These are phyloP conservation scores for Aspergillus pseudotamarii DNA, from an alignment of 2,329 filamentous ascomycete genomes.

Conservation along the genomic window DNA sequence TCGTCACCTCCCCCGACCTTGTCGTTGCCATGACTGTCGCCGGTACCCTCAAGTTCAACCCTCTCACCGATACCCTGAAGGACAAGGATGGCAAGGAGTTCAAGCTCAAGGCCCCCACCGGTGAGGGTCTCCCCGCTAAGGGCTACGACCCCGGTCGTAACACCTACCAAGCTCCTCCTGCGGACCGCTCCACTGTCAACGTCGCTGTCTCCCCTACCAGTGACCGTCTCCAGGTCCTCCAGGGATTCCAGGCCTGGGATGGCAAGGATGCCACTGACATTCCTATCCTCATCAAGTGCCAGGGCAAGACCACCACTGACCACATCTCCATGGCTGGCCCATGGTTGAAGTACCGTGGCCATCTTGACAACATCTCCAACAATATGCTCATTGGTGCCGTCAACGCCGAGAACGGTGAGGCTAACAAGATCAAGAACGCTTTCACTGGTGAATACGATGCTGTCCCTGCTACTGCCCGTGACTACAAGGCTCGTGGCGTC, in stretches of 20 bases:
- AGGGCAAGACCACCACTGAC: conserved; percentile 96
- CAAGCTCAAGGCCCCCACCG: conserved; percentile 76
- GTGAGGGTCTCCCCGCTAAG: conserved; percentile 74
- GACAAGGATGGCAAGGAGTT: conserved; percentile 97
- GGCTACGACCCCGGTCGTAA: conserved; percentile 91
- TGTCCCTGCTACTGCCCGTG: conserved; percentile 90
- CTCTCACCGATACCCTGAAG: conserved; percentile 86
- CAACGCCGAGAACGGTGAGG: conserved; percentile 93
- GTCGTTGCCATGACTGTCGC: conserved; percentile 85
- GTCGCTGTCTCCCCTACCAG: conserved; percentile 87
- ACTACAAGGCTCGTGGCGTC: conserved; percentile 97
- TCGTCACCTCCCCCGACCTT: conserved; percentile 87
- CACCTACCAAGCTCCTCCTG: conserved; percentile 94
- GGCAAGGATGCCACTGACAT: conserved; percentile 84
- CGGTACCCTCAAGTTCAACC: conserved; percentile 90
- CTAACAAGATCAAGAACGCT: conserved; percentile 95
- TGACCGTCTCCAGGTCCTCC: conserved; percentile 90
- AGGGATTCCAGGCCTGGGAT: conserved; percentile 85
- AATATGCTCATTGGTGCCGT: conserved; percentile 99
- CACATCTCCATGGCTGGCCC: conserved; percentile 97
- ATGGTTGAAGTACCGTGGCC: conserved; percentile 98
- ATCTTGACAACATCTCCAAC: conserved; percentile 99
- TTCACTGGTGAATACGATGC: conserved; percentile 81
- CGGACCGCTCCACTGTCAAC: conserved; percentile 69
- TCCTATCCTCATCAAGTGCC: conserved; percentile 92